Base-by-base conservation (phyloP, 495 filamentous ascomycete species). In the Polyplosphaeria fusca region DNA sequence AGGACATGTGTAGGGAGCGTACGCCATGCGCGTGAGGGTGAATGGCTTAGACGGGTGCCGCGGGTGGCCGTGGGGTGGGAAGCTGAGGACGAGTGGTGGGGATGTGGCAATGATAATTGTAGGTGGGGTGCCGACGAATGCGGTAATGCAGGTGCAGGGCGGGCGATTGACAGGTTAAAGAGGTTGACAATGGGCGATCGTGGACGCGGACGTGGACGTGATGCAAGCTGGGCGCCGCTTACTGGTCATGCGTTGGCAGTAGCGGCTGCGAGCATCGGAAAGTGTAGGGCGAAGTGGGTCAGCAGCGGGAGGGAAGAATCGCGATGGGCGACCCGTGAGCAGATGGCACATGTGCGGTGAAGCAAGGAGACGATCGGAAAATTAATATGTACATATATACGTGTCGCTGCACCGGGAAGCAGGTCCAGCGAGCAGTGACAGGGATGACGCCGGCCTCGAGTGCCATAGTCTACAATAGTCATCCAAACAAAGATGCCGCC, bases 11-110 rank as follows among this genome's bases (percentile, higher is more conserved):
- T n/a, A 53, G 40, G n/a, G 45, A 24, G 25, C 25, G 47, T 38
- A 13, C 46, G 64, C 64, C 64, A 67, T 67, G 44, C 47, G 64
- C 60, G n/a, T n/a, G 37, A n/a, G 46, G 25, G 24, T 30, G 16
- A 23, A 42, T 24, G 42, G 58, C 28, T 58, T 22, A 13, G 54
- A 22, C 9, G 16, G 24, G 13, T 52, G 60, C 60, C 60, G 60
- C 51, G 49, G 41, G 54, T 58, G 60, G 54, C 60, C 60, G 39
- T 16, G 30, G n/a, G 13, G n/a, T 42, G 44, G 37, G 26, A 14
- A 22, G 25, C 23, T 41, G 42, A 20, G 7, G n/a, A n/a, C n/a
- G n/a, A n/a, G n/a, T n/a, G n/a, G n/a, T n/a, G n/a, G n/a, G n/a
- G n/a, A n/a, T n/a, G n/a, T n/a, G n/a, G n/a, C n/a, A n/a, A n/a